Evolutionary conservation across 2,329 filamentous ascomycete genomes (phyloP).

Genomic region (Pseudocercospora crystallina): DNA sequence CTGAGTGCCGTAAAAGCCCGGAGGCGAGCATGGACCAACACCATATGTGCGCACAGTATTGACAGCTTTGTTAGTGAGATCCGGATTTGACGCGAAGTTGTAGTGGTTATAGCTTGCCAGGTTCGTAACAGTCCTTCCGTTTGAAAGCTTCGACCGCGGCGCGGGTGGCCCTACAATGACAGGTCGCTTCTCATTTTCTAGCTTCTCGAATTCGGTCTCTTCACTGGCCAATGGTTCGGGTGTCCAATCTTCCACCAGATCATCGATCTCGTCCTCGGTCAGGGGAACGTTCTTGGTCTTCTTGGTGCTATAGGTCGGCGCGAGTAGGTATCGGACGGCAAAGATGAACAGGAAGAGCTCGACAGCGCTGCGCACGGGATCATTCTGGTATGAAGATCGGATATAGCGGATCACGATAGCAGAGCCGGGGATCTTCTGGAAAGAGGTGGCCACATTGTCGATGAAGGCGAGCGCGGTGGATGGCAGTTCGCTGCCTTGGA

Average conservation of each 20-base stretch:
- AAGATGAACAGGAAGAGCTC: slow-evolving; percentile 94
- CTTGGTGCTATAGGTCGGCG: slow-evolving; percentile 87
- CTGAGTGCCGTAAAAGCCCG: slow-evolving; percentile 97
- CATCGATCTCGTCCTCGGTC: slow-evolving; percentile 94
- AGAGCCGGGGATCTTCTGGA: slow-evolving; percentile 90
- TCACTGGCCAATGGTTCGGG: slow-evolving; percentile 85
- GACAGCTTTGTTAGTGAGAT: slow-evolving; percentile 91
- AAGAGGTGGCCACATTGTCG: slow-evolving; percentile 57
- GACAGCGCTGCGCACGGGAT: slow-evolving; percentile 88
- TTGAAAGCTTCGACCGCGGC: slow-evolving; percentile 76
- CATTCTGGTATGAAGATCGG: slow-evolving; percentile 95
- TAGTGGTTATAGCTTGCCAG: slow-evolving; percentile 96
- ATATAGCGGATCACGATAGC: slow-evolving; percentile 94
- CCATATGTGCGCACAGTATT: slow-evolving; percentile 92
- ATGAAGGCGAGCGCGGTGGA: slow-evolving; percentile 55
- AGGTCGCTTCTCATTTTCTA: slow-evolving; percentile 79
- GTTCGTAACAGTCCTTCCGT: slow-evolving; percentile 84
- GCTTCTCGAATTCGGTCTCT: slow-evolving; percentile 71
- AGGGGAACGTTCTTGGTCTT: slow-evolving; percentile 88
- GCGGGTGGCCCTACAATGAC: slow-evolving; percentile 87
- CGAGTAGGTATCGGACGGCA: slow-evolving; percentile 87
- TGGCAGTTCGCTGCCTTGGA: slow-evolving; percentile 56
- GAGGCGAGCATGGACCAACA: slow-evolving; percentile 93
- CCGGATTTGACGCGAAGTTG: slow-evolving; percentile 91
- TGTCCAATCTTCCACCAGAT: slow-evolving; percentile 93